Conservation (phyloP, 371 early-diverging fungal genomes). For the Smittium culicis region DNA sequence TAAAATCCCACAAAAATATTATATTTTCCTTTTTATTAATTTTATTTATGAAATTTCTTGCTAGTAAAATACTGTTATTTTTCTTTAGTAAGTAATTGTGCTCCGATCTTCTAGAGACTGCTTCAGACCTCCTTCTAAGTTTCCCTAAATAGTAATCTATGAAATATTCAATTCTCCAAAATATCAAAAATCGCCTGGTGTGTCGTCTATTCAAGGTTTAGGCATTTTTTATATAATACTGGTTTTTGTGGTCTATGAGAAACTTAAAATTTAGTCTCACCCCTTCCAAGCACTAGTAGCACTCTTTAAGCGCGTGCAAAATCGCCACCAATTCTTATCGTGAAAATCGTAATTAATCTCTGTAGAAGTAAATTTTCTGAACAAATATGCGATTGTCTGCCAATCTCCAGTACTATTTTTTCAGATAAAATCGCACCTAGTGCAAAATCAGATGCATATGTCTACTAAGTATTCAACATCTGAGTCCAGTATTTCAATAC, state of each 20-base stretch:
- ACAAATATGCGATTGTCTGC: conserved; percentile 8
- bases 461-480: too few species aligned
- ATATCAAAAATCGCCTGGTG: too few species aligned
- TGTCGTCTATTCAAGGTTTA: background rate
- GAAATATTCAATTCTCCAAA: too few species aligned
- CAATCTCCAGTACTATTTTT: background rate
- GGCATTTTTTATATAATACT: conserved; percentile 1
- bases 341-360: conserved; percentile 7
- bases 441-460: conserved; percentile 12
- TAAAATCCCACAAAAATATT: background rate
- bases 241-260: conserved; percentile 8
- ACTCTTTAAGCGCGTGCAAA: conserved; percentile 4
- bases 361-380: background rate
- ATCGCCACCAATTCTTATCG: conserved; percentile 9
- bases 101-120: too few species aligned
- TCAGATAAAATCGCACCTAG: conserved; percentile 6
- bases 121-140: too few species aligned
- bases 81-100: too few species aligned
- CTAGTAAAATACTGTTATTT: too few species aligned
- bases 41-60: background rate
- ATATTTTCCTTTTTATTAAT: background rate
- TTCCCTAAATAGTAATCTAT: too few species aligned
- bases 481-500: too few species aligned
- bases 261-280: background rate
- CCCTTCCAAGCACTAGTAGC: conserved; percentile 1